Evolutionary conservation across 495 filamentous ascomycete genomes (phyloP).

Genomic region (Penicillium silybi): DNA sequence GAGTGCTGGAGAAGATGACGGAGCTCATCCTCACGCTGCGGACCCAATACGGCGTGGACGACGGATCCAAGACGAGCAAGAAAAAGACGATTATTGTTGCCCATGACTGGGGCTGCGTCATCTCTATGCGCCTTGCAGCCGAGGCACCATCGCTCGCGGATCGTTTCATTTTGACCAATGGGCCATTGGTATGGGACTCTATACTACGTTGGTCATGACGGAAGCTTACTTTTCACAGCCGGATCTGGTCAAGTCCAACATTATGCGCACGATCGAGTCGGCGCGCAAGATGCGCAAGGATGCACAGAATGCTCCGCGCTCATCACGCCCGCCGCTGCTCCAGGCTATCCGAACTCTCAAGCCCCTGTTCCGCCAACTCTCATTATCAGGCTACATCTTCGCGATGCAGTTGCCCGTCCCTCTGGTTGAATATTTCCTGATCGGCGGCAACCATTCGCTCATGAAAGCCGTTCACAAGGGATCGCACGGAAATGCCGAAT

Average conservation of each 20-base stretch:
- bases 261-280: constrained; percentile 30
- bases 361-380: constrained; percentile 40
- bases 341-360: constrained; percentile 35
- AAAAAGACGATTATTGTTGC: constrained; percentile 45
- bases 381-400: constrained; percentile 48
- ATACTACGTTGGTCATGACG: neutral
- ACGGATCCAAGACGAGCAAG: constrained; percentile 17
- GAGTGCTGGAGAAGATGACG: constrained; percentile 48
- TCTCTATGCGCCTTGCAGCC: constrained; percentile 49
- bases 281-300: constrained; percentile 45
- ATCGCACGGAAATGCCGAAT: constrained; percentile 23
- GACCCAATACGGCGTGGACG: constrained; percentile 41
- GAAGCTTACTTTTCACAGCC: constrained; percentile 18
- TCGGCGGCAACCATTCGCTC: constrained; percentile 41
- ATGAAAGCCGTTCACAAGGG: constrained; percentile 32
- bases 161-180: constrained; percentile 49
- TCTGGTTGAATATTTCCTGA: constrained; percentile 34
- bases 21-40: constrained; percentile 48
- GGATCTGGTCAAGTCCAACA: constrained; percentile 28
- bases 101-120: constrained; percentile 56
- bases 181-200: constrained; percentile 40
- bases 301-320: constrained; percentile 38
- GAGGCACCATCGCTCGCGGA: constrained; percentile 52
- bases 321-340: constrained; percentile 33
- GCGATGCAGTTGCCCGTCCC: constrained; percentile 42